A percentile compares a stretch with the other conserved stretches of the same genome.
Evolutionary conservation across 257 asterid species (phyloP).

Genomic region (Solanum chmielewskii): DNA sequence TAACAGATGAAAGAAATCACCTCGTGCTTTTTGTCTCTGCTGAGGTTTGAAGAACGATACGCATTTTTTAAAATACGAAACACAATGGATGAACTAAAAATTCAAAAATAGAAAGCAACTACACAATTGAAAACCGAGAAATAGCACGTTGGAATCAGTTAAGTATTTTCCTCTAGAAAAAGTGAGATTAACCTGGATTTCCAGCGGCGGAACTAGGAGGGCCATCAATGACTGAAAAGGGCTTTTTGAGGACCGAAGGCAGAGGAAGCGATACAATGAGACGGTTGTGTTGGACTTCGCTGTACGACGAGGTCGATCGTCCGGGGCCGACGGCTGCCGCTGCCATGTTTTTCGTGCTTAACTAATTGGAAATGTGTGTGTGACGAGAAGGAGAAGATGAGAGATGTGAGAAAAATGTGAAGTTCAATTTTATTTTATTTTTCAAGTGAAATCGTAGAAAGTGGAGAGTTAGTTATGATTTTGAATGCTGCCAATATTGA

Average conservation of each 20-base stretch:
- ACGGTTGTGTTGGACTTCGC: constrained; percentile 89
- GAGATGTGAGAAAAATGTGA: not conserved
- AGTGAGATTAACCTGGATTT: constrained; percentile 56
- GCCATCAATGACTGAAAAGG: constrained; percentile 72
- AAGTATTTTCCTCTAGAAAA: too few relatives aligned
- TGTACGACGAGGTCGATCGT: constrained; percentile 52
- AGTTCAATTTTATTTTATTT: not conserved
- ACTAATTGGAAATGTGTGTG: not conserved
- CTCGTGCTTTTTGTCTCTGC: too few relatives aligned
- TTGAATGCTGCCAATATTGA: not conserved
- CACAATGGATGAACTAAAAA: not conserved
- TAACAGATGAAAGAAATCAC: not conserved
- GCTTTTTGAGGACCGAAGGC: constrained; percentile 60
- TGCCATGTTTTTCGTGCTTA: not conserved
- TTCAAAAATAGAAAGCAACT: not conserved
- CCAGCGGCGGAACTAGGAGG: constrained; percentile 96
- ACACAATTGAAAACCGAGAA: not conserved
- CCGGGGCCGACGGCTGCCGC: constrained; percentile 5
- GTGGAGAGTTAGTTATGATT: not conserved
- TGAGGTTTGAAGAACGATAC: not conserved
- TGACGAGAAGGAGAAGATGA: not conserved
- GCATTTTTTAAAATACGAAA: not conserved
- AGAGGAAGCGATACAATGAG: constrained; percentile 70
- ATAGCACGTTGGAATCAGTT: too few relatives aligned
- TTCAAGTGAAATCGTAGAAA: not conserved